A percentile compares a stretch with the other conserved stretches of the same genome.
Evolutionary conservation across 2,329 filamentous ascomycete species (phyloP).

Genomic region (Monilinia fructicola): DNA sequence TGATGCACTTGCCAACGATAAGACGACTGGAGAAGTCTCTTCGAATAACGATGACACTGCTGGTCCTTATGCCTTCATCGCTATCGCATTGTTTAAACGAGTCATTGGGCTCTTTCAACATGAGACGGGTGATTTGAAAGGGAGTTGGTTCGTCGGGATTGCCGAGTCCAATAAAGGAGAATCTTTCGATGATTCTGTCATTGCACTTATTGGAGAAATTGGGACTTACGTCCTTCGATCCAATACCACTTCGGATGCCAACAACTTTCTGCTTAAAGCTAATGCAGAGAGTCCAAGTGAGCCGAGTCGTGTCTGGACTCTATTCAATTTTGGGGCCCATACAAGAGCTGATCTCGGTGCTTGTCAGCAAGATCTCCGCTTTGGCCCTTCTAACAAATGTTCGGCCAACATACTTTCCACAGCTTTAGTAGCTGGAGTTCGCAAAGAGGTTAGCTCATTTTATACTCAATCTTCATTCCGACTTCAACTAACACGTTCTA

Average conservation of each 20-base stretch:
- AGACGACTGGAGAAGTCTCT: background rate
- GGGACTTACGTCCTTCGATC: constrained; percentile 30
- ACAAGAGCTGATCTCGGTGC: constrained; percentile 5
- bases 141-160: constrained; percentile 25
- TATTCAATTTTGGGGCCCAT: constrained; percentile 21
- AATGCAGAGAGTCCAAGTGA: constrained; percentile 13
- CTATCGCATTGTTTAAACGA: constrained; percentile 27
- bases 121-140: constrained; percentile 11
- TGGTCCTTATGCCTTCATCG: constrained; percentile 31
- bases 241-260: constrained; percentile 25
- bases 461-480: background rate
- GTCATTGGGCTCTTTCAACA: constrained; percentile 24
- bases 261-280: constrained; percentile 26
- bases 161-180: constrained; percentile 11
- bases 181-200: constrained; percentile 15
- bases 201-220: constrained; percentile 31
- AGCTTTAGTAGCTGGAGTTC: constrained; percentile 32
- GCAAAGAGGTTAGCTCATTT: constrained; percentile 30
- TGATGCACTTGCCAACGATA: constrained; percentile 26
- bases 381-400: constrained; percentile 21
- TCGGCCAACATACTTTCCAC: constrained; percentile 22
- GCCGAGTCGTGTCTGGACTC: constrained; percentile 22
- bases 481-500: constrained; percentile 25
- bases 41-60: constrained; percentile 1
- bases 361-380: constrained; percentile 19